Percentiles rank a stretch among this genome's conserved stretches.
phyloP scores from a whole-genome alignment of 2,329 filamentous ascomycete species.

The Waltergamsia citrina region DNA sequence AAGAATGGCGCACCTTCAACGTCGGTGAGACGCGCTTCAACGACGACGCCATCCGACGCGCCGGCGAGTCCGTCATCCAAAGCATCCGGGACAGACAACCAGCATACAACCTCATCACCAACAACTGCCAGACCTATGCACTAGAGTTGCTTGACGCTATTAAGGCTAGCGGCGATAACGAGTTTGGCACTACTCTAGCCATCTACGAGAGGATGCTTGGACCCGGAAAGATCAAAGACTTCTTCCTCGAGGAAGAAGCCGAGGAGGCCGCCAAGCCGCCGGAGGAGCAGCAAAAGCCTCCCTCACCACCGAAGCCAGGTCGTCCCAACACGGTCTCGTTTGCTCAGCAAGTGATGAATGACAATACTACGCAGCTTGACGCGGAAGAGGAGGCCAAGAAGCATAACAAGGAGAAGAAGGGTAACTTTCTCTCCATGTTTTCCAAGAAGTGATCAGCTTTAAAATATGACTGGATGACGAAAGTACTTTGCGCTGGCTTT shows the following conservation, averaged over 20 bases:
- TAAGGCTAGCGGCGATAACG: constrained; percentile 35
- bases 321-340: constrained; percentile 29
- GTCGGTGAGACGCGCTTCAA: constrained; percentile 45
- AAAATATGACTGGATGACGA: too few relatives aligned
- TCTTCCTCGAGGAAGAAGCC: constrained; percentile 25
- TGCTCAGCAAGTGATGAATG: constrained; percentile 43
- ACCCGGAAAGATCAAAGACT: constrained; percentile 36
- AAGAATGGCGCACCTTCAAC: constrained; percentile 39
- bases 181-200: constrained; percentile 43
- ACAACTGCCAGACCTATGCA: constrained; percentile 52
- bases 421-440: background rate
- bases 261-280: background rate
- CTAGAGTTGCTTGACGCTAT: constrained; percentile 43
- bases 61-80: constrained; percentile 38
- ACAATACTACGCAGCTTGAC: constrained; percentile 42
- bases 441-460: too few relatives aligned
- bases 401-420: background rate
- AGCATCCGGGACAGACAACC: constrained; percentile 37
- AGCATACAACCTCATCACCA: constrained; percentile 48
- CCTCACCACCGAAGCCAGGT: background rate
- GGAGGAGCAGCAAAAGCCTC: background rate
- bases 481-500: too few relatives aligned
- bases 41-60: constrained; percentile 39
- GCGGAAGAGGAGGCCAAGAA: constrained; percentile 17
- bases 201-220: constrained; percentile 43